Conservation (phyloP, 768 basidiomycete genomes). For the Lactarius psammicola region DNA sequence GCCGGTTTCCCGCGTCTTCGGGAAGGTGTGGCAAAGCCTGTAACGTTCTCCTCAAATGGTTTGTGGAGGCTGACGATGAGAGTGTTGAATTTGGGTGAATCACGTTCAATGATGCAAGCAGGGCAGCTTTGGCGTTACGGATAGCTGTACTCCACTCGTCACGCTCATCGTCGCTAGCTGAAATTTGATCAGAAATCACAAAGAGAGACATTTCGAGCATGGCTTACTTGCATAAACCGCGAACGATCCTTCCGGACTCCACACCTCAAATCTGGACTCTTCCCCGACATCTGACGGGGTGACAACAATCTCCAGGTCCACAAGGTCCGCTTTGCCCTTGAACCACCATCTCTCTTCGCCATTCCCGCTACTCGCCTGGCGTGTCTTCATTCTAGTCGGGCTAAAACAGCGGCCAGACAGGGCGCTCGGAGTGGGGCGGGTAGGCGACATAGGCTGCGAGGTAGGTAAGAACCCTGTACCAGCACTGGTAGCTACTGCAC, state of each 20-base stretch:
- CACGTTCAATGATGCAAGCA: slow-evolving; percentile 67
- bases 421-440: neutral
- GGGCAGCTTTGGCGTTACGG: slow-evolving; percentile 63
- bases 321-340: slow-evolving; percentile 64
- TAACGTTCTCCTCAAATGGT: slow-evolving; percentile 69
- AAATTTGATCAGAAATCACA: neutral
- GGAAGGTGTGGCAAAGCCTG: slow-evolving; percentile 72
- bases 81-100: slow-evolving; percentile 80
- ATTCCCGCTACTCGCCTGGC: slow-evolving; percentile 37
- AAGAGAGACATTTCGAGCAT: too few relatives aligned
- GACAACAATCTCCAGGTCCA: slow-evolving; percentile 76
- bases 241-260: slow-evolving; percentile 77
- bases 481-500: slow-evolving; percentile 15
- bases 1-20: slow-evolving; percentile 39
- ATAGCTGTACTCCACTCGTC: slow-evolving; percentile 68
- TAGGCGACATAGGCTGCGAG: slow-evolving; percentile 11
- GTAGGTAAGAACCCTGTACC: neutral
- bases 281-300: slow-evolving; percentile 47
- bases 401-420: slow-evolving; percentile 31
- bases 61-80: slow-evolving; percentile 71
- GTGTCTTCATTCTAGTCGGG: slow-evolving; percentile 33
- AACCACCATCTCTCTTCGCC: slow-evolving; percentile 69
- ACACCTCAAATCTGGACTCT: slow-evolving; percentile 62
- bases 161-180: slow-evolving; percentile 55
- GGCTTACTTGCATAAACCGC: slow-evolving; percentile 64